Percentiles rank a stretch among this genome's conserved stretches.
phyloP scores from a whole-genome alignment of 2,329 filamentous ascomycete genomes.

The Talaromyces amestolkiae region DNA sequence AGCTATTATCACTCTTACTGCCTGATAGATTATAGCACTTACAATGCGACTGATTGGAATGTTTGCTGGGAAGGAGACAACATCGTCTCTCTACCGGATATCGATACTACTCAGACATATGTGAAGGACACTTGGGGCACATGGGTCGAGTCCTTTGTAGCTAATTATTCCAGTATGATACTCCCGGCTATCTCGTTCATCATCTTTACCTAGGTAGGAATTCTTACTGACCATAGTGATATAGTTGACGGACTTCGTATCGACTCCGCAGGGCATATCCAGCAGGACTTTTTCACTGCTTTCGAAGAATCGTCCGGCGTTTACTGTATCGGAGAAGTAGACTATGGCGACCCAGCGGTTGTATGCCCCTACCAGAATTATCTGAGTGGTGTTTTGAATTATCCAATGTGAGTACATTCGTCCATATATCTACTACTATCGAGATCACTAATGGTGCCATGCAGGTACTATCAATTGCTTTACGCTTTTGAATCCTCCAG shows the following conservation, averaged over 20 bases:
- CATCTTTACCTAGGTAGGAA: background rate
- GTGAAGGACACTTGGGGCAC: conserved; percentile 53
- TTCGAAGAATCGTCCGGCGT: conserved; percentile 45
- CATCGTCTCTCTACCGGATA: conserved; percentile 58
- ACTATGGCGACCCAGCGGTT: conserved; percentile 41
- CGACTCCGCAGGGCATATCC: conserved; percentile 52
- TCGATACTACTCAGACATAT: conserved; percentile 54
- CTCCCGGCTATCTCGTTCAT: too few species aligned
- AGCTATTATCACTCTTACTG: conserved; percentile 63
- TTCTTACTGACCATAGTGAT: background rate
- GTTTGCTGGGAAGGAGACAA: conserved; percentile 57
- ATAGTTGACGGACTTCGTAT: conserved; percentile 52
- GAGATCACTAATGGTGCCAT: background rate
- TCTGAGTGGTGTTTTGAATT: conserved; percentile 50
- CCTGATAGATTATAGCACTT: conserved; percentile 53
- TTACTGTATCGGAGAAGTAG: conserved; percentile 51
- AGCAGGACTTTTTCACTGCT: conserved; percentile 45
- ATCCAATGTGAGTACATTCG: conserved; percentile 32
- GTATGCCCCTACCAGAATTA: conserved; percentile 47
- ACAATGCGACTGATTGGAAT: conserved; percentile 24
- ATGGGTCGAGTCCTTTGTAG: conserved; percentile 59
- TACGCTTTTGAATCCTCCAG: conserved; percentile 35
- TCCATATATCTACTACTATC: background rate
- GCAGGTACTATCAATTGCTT: conserved; percentile 34
- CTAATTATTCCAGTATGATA: conserved; percentile 60